Evolutionary conservation across 148 eudicot species (phyloP), one percentile per base, ranked within the genome.

Genomic region (Hydrangea macrophylla): DNA sequence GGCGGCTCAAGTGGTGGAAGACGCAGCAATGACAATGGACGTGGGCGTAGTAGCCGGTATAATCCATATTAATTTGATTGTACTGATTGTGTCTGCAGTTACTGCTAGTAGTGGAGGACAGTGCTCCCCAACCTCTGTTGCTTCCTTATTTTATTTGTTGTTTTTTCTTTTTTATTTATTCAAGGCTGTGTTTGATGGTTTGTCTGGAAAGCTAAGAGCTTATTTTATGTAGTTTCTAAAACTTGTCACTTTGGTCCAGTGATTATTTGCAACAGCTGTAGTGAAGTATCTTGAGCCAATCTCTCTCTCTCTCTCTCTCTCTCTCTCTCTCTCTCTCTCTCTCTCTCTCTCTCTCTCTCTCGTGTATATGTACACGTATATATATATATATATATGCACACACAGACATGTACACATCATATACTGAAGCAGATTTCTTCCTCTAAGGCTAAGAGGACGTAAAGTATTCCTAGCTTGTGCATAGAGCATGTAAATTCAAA

Each of bases 41-140:
- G 89, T 0, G 92, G 92, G 7, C 84, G 93, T n/a, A 84, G 93
- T n/a, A 84, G 73, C 73, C 82, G 98, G 39, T 92, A 89, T 68
- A 84, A 81, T 64, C 98, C 98, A 6, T 92, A 92, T 60, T 92
- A 77, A 74, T 70, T 15, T 61, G 25, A 40, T 35, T 60, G 62
- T 60, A 51, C 30, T 67, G 24, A 17, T 60, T 42, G 35, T n/a
- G 69, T 23, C 30, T 55, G 44, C 39, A 25, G 64, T 57, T 58
- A 2, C 69, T 23, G 9, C 45, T 50, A 1, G 23, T n/a, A 26
- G 27, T 58, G 26, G 25, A 13, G 17, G 50, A 25, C 35, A 31
- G 56, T 44, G 35, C 26, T 53, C 31, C 22, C 20, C 33, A 20
- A 12, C 28, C 28, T 50, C 45, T 27, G 27, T 69, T 68, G 45